Evolutionary conservation across 1,284 basidiomycete species (phyloP), one percentile per base, ranked within the genome.

Genomic region (Butyriboletus appendiculatus): DNA sequence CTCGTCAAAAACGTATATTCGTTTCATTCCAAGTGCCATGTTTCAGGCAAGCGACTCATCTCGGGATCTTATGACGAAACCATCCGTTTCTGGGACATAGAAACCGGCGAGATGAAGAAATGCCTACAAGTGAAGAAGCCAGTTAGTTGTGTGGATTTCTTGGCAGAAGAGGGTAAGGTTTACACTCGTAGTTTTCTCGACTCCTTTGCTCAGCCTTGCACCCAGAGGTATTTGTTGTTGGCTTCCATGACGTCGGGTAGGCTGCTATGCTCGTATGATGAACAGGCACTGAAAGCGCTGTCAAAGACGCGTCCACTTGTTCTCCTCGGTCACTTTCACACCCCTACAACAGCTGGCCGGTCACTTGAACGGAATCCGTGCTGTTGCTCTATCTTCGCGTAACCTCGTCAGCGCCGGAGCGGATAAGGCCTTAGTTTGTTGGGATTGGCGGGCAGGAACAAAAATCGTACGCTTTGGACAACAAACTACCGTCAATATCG

Each of bases 381-480:
- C 92, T n/a, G 90, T 94, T 43, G 94, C 94, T 0, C 80, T 96
- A 44, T 92, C 90, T 6, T 85, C 86, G 2, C 86, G 85, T 65
- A 91, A 92, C 65, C 81, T 96, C 16, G 91, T 96, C 34, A 93
- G 90, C 1, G 94, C 93, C 0, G 94, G 94, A 20, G 91, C 91
- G 1, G 88, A 90, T 64, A 89, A 90, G 66, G 94, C 92, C 0
- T 79, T 96, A n/a, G 92, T 96, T 8, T 93, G 92, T 59, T 96
- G 94, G 93, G 86, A 91, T 68, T 92, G 88, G 90, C 80, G 88
- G 6, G 77, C 85, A 12, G 94, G 94, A 2, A 86, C 84, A 32
- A 95, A 96, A 75, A 85, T 96, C 45, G 90, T 94, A 22, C 79
- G 92, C 9, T 96, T 95, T 63, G 94, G 94, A 1, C 94, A 96